These are phyloP conservation scores for Leishmania arabica DNA, from an alignment of 208 protist species.

Conservation along the genomic window DNA sequence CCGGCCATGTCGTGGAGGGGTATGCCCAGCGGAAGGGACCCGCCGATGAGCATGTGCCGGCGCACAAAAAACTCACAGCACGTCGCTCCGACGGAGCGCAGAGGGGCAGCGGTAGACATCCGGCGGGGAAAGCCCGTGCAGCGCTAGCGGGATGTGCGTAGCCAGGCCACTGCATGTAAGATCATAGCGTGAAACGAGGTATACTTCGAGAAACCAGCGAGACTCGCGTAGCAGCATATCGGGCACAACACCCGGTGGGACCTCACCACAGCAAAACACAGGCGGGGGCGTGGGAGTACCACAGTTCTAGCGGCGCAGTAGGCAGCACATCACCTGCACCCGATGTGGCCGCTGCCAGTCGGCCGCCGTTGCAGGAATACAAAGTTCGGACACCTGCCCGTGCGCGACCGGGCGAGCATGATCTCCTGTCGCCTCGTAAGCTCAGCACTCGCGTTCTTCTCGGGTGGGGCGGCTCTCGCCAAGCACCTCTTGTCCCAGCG, in stretches of 20 bases:
- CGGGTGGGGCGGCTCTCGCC: not conserved
- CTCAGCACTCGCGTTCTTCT: not conserved
- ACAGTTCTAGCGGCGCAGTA: no score
- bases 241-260: not conserved
- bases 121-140: not conserved
- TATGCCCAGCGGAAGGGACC: no score
- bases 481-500: not conserved
- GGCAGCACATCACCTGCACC: not conserved
- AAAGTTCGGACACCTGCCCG: not conserved
- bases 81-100: not conserved
- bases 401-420: not conserved
- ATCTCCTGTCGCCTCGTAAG: not conserved
- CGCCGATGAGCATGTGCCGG: no score
- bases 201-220: not conserved
- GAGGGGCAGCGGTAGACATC: not conserved
- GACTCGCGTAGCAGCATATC: not conserved
- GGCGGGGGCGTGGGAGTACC: no score
- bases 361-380: not conserved
- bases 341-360: not conserved
- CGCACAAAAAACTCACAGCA: not conserved
- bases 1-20: no score
- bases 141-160: not conserved
- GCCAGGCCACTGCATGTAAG: not conserved
- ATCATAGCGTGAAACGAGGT: not conserved
- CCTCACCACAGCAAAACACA: not conserved